Evolutionary conservation across 306 rosid species (phyloP).

Genomic region (Quercus ilex): DNA sequence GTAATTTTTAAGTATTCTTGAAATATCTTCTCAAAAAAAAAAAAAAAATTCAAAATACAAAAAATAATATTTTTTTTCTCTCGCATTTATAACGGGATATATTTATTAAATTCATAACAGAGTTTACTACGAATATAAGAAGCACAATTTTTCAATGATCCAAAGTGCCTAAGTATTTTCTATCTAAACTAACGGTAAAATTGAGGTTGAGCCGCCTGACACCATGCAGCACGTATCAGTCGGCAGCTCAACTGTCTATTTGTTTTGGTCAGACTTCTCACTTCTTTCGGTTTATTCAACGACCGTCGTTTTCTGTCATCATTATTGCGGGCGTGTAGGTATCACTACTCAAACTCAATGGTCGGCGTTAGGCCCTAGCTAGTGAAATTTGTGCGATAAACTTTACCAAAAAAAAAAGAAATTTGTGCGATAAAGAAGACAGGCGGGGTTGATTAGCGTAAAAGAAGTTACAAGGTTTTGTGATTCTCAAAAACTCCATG

Average conservation of each 20-base stretch:
- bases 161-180: no score
- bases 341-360: neutral
- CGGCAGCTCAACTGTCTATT: neutral
- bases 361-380: neutral
- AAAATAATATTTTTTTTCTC: rapidly evolving
- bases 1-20: rapidly evolving
- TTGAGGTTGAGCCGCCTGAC: no score
- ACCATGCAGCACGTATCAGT: neutral
- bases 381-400: neutral
- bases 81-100: rapidly evolving
- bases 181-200: no score
- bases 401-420: no score
- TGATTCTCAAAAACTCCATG: no score
- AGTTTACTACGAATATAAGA: rapidly evolving
- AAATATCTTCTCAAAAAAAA: no score
- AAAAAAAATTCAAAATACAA: no score
- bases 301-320: neutral
- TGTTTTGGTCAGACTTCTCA: neutral
- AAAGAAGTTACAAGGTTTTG: no score
- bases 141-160: no score
- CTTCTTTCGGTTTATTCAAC: neutral
- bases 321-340: slow-evolving; percentile 7
- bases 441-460: no score
- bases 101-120: no score
- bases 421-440: neutral